Evolutionary conservation across 2,329 filamentous ascomycete genomes (phyloP).

Genomic region (Canariomyces notabilis): DNA sequence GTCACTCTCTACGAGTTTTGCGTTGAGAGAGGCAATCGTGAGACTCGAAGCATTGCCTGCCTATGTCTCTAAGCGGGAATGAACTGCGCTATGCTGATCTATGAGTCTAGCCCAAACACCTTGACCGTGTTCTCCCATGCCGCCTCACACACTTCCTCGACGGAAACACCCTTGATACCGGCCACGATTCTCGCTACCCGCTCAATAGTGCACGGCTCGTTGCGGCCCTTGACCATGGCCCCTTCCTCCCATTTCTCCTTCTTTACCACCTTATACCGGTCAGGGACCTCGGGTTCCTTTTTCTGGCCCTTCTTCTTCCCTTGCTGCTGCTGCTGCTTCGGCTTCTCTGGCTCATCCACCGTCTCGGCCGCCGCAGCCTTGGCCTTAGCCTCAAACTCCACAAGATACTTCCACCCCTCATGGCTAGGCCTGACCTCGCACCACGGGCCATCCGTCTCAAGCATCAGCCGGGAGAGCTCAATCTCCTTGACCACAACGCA

Average conservation of each 20-base stretch:
- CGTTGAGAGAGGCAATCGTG: too few species aligned
- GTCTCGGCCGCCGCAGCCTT: slow-evolving; percentile 7
- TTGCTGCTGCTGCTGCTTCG: slow-evolving; percentile 31
- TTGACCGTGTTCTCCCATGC: slow-evolving; percentile 76
- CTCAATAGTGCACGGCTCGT: slow-evolving; percentile 84
- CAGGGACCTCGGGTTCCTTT: slow-evolving; percentile 61
- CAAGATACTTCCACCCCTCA: slow-evolving; percentile 69
- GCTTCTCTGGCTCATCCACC: slow-evolving; percentile 20
- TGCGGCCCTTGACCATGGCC: slow-evolving; percentile 87
- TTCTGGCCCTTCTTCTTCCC: slow-evolving; percentile 46
- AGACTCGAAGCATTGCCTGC: not conserved
- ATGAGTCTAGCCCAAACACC: slow-evolving; percentile 69
- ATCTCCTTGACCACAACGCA: slow-evolving; percentile 77
- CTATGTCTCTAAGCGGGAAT: not conserved
- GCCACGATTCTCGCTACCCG: slow-evolving; percentile 87
- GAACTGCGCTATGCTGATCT: slow-evolving; percentile 11
- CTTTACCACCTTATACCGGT: slow-evolving; percentile 78
- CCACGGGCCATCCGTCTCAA: slow-evolving; percentile 97
- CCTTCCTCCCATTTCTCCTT: slow-evolving; percentile 93
- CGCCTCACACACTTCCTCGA: slow-evolving; percentile 81
- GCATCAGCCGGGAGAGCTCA: slow-evolving; percentile 74
- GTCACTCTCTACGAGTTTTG: too few species aligned
- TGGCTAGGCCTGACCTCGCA: slow-evolving; percentile 91
- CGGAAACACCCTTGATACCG: slow-evolving; percentile 69
- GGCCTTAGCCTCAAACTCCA: slow-evolving; percentile 36